A percentile compares a stretch with the other conserved stretches of the same genome.
phyloP scores from a whole-genome alignment of 441 rosid genomes.

The Gossypium lobatum region DNA sequence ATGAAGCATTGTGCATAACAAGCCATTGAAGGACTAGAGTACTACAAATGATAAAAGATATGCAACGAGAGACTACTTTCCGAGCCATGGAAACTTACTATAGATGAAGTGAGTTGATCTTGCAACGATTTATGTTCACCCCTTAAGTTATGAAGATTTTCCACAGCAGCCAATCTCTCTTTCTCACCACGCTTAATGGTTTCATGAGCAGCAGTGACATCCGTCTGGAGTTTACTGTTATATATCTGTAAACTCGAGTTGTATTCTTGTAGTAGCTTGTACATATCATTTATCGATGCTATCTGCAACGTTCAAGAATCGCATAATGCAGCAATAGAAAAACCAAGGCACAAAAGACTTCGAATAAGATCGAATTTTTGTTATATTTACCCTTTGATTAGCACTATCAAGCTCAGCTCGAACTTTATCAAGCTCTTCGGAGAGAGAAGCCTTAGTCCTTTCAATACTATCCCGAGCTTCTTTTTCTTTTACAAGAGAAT shows the following conservation, averaged over 20 bases:
- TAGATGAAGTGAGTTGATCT: slow-evolving; percentile 46
- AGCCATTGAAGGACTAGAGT: background rate
- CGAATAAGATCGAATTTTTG: background rate
- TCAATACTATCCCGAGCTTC: slow-evolving; percentile 38
- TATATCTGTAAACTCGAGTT: slow-evolving; percentile 62
- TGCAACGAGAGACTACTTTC: background rate
- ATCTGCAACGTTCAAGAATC: slow-evolving; percentile 32
- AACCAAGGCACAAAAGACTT: background rate
- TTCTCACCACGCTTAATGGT: slow-evolving; percentile 50
- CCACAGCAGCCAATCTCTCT: slow-evolving; percentile 42
- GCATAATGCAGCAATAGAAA: background rate
- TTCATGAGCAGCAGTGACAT: slow-evolving; percentile 47
- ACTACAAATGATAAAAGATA: background rate
- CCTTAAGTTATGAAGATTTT: slow-evolving; percentile 44
- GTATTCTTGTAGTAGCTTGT: slow-evolving; percentile 56
- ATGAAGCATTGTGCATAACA: background rate
- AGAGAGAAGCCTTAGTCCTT: slow-evolving; percentile 38
- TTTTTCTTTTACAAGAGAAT: slow-evolving; percentile 47
- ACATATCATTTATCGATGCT: slow-evolving; percentile 54
- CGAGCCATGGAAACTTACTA: slow-evolving; percentile 27
- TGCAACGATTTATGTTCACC: slow-evolving; percentile 45
- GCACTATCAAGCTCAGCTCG: slow-evolving; percentile 50
- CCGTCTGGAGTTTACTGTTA: slow-evolving; percentile 55
- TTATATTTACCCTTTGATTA: slow-evolving; percentile 45
- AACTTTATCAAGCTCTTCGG: slow-evolving; percentile 50